Evolutionary conservation across 2,329 filamentous ascomycete genomes (phyloP).

Genomic region (Microcera coccophila): DNA sequence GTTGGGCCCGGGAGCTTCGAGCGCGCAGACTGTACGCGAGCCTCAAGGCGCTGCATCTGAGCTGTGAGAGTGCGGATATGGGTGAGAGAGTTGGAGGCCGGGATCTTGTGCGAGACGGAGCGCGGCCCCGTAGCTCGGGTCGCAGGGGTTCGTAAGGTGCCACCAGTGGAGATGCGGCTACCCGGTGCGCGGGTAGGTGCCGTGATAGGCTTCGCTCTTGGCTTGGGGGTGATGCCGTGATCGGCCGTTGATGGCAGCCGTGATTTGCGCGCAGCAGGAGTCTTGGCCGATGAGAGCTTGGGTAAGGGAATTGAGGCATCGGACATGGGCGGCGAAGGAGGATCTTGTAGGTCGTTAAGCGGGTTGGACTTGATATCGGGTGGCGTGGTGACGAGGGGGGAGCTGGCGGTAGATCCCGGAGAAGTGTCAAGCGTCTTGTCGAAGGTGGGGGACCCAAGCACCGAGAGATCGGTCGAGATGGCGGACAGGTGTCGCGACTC

Average conservation of each 20-base stretch:
- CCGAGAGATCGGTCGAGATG: conserved; percentile 59
- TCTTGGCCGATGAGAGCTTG: conserved; percentile 40
- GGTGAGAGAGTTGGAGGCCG: conserved; percentile 68
- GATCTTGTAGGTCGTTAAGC: conserved; percentile 68
- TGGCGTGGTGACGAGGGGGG: conserved; percentile 84
- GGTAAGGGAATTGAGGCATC: conserved; percentile 67
- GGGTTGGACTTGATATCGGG: conserved; percentile 65
- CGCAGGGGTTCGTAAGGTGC: conserved; percentile 47
- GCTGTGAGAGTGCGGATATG: conserved; percentile 92
- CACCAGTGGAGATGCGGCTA: conserved; percentile 42
- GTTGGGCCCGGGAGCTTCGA: conserved; percentile 85
- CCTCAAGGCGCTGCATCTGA: conserved; percentile 95
- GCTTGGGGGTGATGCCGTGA: conserved; percentile 53
- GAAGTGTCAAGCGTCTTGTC: conserved; percentile 67
- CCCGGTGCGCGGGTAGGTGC: conserved; percentile 31
- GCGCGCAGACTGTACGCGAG: conserved; percentile 83
- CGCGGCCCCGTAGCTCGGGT: conserved; percentile 54
- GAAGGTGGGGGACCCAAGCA: conserved; percentile 67
- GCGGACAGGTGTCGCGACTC: conserved; percentile 55
- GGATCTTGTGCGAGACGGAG: conserved; percentile 47
- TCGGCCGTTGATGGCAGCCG: conserved; percentile 56
- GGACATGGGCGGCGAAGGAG: conserved; percentile 90
- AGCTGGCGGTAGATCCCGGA: conserved; percentile 82
- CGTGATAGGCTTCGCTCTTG: conserved; percentile 47
- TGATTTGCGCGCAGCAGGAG: conserved; percentile 41